Evolutionary conservation across 768 basidiomycete species (phyloP).

Genomic region (Podaxis mareebaensis): DNA sequence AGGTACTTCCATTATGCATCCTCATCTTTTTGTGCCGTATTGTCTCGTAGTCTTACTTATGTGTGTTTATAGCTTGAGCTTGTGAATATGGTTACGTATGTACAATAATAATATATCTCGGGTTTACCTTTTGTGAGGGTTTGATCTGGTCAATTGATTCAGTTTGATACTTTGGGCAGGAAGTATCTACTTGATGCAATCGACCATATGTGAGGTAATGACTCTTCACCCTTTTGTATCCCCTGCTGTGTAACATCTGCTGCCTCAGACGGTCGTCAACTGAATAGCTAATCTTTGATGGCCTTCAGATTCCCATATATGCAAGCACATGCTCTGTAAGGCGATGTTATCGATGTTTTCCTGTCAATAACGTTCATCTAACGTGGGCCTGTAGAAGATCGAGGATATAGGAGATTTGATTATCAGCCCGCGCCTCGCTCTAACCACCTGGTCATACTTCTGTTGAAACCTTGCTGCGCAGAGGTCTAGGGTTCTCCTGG

Average conservation of each 20-base stretch:
- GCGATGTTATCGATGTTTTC: background rate
- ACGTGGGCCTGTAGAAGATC: background rate
- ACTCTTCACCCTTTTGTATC: no score
- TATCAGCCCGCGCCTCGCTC: background rate
- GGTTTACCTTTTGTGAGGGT: slow-evolving; percentile 18
- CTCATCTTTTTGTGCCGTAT: slow-evolving; percentile 19
- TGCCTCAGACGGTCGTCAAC: no score
- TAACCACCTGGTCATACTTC: background rate
- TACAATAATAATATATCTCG: slow-evolving; percentile 19
- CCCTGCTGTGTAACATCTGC: no score
- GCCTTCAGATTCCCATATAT: background rate
- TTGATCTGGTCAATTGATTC: background rate
- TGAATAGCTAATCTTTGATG: background rate
- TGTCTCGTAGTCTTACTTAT: background rate
- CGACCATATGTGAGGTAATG: no score
- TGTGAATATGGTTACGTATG: background rate
- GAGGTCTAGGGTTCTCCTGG: background rate
- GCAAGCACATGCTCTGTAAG: background rate
- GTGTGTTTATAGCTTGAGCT: background rate
- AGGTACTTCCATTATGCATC: background rate
- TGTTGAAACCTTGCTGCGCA: background rate
- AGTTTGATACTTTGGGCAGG: no score
- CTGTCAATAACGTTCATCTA: background rate
- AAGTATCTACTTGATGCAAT: no score
- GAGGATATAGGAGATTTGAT: background rate